Percentiles rank a stretch among this genome's conserved stretches.
Conservation (phyloP, 768 basidiomycete species). For the Phallus indusiatus region DNA sequence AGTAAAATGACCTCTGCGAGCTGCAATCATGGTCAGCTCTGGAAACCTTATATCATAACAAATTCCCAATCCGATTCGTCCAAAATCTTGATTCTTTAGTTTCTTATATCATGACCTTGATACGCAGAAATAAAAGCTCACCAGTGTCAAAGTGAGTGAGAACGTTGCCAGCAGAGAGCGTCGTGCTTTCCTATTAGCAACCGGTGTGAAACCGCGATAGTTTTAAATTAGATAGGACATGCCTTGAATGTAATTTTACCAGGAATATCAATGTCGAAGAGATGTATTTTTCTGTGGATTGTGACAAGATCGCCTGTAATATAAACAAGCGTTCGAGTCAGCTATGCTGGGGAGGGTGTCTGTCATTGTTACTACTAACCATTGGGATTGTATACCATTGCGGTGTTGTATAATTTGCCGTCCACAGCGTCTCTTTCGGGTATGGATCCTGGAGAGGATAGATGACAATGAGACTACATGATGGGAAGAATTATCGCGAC, state of each 20-base stretch:
- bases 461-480: not conserved
- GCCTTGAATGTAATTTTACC: constrained; percentile 88
- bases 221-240: constrained; percentile 3
- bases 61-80: constrained; percentile 91
- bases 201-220: not conserved
- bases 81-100: constrained; percentile 55
- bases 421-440: constrained; percentile 62
- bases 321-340: not conserved
- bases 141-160: constrained; percentile 85
- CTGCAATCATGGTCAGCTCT: constrained; percentile 85
- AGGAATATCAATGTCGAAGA: constrained; percentile 96
- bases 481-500: constrained; percentile 9
- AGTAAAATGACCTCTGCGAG: constrained; percentile 55
- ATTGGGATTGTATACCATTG: constrained; percentile 79
- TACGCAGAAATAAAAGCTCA: constrained; percentile 19
- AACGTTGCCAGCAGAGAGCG: constrained; percentile 64
- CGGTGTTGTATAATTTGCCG: constrained; percentile 83
- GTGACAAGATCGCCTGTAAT: constrained; percentile 70
- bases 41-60: constrained; percentile 97
- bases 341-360: too few relatives aligned
- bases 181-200: constrained; percentile 71
- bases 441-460: constrained; percentile 63
- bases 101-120: not conserved
- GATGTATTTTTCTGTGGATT: constrained; percentile 86
- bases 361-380: constrained; percentile 31